phyloP scores from a whole-genome alignment of 768 basidiomycete genomes.

The Russula emetica region DNA sequence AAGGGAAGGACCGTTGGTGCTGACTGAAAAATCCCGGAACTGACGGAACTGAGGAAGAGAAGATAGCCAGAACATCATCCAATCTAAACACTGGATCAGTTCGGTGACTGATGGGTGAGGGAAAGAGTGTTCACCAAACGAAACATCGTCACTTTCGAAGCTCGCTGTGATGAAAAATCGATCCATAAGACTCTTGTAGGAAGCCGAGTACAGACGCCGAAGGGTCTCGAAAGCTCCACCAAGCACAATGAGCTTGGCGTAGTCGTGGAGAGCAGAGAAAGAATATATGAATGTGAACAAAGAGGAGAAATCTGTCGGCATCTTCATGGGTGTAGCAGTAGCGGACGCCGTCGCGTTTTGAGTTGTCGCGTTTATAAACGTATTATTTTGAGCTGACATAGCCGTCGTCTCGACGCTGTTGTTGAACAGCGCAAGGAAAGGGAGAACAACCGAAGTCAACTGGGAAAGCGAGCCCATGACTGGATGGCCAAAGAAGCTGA shows the following conservation, averaged over 20 bases:
- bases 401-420: background rate
- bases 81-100: slow-evolving; percentile 40
- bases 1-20: slow-evolving; percentile 42
- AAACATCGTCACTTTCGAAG: slow-evolving; percentile 55
- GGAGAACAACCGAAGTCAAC: slow-evolving; percentile 2
- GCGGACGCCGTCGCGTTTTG: slow-evolving; percentile 5
- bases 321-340: slow-evolving; percentile 6
- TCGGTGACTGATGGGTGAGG: slow-evolving; percentile 8
- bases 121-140: slow-evolving; percentile 45
- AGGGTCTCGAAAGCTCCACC: slow-evolving; percentile 59
- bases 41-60: slow-evolving; percentile 56
- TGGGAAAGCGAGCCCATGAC: slow-evolving; percentile 11
- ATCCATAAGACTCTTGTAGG: slow-evolving; percentile 44
- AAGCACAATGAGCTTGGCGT: slow-evolving; percentile 57
- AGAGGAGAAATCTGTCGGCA: slow-evolving; percentile 34
- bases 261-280: slow-evolving; percentile 53
- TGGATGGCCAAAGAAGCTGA: background rate
- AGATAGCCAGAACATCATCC: slow-evolving; percentile 70
- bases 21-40: slow-evolving; percentile 51
- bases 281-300: slow-evolving; percentile 47
- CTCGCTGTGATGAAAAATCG: slow-evolving; percentile 60
- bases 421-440: slow-evolving; percentile 13
- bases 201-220: slow-evolving; percentile 43
- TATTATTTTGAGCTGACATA: background rate
- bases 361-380: background rate